phyloP scores from a whole-genome alignment of 352 stramenopile genomes.

The Pythium myriotylum region DNA sequence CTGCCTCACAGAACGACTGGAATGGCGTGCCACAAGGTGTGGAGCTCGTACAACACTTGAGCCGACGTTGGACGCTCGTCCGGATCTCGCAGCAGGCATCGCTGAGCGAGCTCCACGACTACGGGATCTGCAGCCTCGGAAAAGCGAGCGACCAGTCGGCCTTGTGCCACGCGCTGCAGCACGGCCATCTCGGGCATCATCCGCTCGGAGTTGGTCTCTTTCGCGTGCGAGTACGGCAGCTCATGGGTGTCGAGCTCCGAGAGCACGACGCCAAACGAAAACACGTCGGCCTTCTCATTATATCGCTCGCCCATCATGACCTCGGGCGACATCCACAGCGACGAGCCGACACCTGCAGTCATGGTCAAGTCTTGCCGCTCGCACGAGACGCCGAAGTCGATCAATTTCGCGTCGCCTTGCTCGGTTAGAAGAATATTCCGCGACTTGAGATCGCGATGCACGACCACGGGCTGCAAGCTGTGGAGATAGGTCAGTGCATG shows the following conservation, averaged over 20 bases:
- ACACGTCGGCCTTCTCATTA: conserved; percentile 57
- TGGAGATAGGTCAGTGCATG: conserved; percentile 49
- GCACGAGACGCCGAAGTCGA: conserved; percentile 44
- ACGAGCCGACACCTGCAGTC: conserved; percentile 41
- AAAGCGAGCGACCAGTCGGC: conserved; percentile 34
- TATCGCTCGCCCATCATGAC: conserved; percentile 36
- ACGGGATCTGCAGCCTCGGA: conserved; percentile 20
- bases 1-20: neutral
- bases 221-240: conserved; percentile 32
- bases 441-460: conserved; percentile 53
- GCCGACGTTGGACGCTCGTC: conserved; percentile 18
- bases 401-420: conserved; percentile 39
- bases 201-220: neutral
- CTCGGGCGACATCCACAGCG: conserved; percentile 42
- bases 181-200: conserved; percentile 7
- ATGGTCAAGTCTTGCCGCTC: conserved; percentile 33
- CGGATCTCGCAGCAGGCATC: conserved; percentile 35
- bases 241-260: conserved; percentile 34
- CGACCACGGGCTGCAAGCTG: conserved; percentile 23
- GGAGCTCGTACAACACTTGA: conserved; percentile 3
- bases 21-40: neutral
- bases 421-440: conserved; percentile 38
- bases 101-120: conserved; percentile 16
- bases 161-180: conserved; percentile 36
- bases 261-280: conserved; percentile 85